phyloP scores from a whole-genome alignment of 116 monocot species.

The Dioscorea cayenensis region DNA sequence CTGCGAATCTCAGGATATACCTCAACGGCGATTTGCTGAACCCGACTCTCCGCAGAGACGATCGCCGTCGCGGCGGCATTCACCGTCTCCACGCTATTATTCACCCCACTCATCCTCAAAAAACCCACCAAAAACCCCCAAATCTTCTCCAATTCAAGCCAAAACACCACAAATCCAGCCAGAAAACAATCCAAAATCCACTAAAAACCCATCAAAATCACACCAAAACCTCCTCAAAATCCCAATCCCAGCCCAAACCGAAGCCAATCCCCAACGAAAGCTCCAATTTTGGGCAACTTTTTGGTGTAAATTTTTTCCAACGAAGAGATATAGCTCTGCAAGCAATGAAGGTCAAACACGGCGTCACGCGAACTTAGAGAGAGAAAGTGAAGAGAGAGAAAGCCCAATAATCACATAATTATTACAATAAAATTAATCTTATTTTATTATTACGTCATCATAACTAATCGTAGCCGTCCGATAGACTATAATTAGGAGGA shows the following conservation, averaged over 20 bases:
- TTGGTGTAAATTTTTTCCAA: background rate
- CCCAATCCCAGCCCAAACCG: too few relatives aligned
- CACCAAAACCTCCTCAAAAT: background rate
- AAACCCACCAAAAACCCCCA: background rate
- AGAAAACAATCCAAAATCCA: background rate
- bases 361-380: background rate
- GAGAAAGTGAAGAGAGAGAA: background rate
- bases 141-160: background rate
- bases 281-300: background rate
- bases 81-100: constrained; percentile 60
- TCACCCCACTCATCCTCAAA: constrained; percentile 22
- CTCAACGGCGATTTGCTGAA: constrained; percentile 47
- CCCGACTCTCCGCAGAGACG: constrained; percentile 42
- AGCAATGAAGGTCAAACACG: constrained; percentile 11
- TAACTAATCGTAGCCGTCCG: background rate
- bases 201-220: background rate
- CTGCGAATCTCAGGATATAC: constrained; percentile 4
- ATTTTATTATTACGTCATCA: background rate
- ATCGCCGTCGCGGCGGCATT: constrained; percentile 65
- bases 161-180: background rate
- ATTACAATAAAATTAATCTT: background rate
- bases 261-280: too few relatives aligned
- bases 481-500: background rate
- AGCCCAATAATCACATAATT: background rate
- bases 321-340: background rate